Evolutionary conservation across 176 grass and related monocot species (phyloP), one percentile per base, ranked within the genome.

Genomic region (Canna indica): DNA sequence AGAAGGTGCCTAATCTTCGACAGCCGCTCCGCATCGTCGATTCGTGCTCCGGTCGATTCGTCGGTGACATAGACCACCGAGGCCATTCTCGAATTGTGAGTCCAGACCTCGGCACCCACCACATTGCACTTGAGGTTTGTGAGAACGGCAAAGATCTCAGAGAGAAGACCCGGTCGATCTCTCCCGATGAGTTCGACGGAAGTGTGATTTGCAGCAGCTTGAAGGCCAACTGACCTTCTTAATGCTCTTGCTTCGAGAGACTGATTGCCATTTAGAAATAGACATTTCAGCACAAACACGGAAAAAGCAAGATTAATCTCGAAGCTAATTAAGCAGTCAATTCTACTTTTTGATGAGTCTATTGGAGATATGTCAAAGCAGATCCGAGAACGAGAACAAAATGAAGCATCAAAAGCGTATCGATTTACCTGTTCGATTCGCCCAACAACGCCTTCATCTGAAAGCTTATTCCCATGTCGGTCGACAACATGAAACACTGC

Each of bases 401-500:
- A 10, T 56, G 6, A 56, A 56, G 7, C 17, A 7, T 7, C 44
- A 3, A 72, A 12, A 72, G 25, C 58, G 52, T 30, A n/a, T n/a
- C n/a, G n/a, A n/a, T 63, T 53, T 78, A 91, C 93, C 88, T 89
- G 74, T 69, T 91, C 79, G 78, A 96, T 91, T 75, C 86, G 52
- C 75, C 90, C 88, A 72, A 90, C 87, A 74, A 89, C 79, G 65
- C 91, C 83, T 30, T 75, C 36, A 31, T 96, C 84, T 31, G 74
- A 83, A 80, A 96, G 81, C 77, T 96, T 96, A 68, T 89, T 91
- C 73, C 81, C 88, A 46, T 89, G 80, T 73, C 85, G 81, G 83
- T 96, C 88, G 68, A 91, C 88, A 64, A 96, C 88, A 87, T 96
- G 93, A 79, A 96, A 96, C 81, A 96, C 93, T 96, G 86, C 76